Evolutionary conservation across 1,139 yeast genomes (phyloP), one percentile per base, ranked within the genome.

Genomic region (Wickerhamiella infanticola): DNA sequence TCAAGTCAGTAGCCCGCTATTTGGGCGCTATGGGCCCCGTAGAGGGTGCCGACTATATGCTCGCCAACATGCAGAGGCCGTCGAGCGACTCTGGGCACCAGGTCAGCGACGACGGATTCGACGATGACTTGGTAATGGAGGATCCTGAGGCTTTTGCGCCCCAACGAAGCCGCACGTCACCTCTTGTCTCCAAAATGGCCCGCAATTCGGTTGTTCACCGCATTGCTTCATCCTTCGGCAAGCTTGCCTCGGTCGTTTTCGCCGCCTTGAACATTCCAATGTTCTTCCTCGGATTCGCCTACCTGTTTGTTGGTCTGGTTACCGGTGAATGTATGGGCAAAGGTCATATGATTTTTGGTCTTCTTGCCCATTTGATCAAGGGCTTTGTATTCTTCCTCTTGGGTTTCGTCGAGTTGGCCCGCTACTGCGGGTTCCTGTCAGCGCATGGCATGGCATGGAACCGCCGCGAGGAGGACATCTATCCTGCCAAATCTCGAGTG

Each of bases 401-500:
- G 44, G 98, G 98, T 8, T 50, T 88, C 5, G 63, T 86, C 18
- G 73, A 94, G 13, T 69, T 90, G 44, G 81, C 86, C 3, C 75
- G 97, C 55, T 88, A 84, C 62, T 76, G 86, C 55, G 98, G 98
- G 3, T 83, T 80, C 9, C 83, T 81, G 57, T 61, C 73, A 35
- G 69, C 72, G 48, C 67, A 72, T 49, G 97, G 98, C 24, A 81
- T 93, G 82, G 90, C 95, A 3, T 90, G 98, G 98, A 90, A 88
- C 62, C 67, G 66, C 60, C 71, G 36, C 5, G 23, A 29, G 3
- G 40, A 38, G 8, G 40, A 38, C 18, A 8, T 38, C 9, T 25
- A 25, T 24, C 40, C 40, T 7, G n/a, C 40, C n/a, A 38, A 24
- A 13, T 4, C 18, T 5, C 41, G 40, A 1, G 5, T 11, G 2